Percentiles rank a stretch among this genome's conserved stretches.
Evolutionary conservation across 371 early-diverging fungal genomes (phyloP).

Genomic region (Capillidium heterosporum): DNA sequence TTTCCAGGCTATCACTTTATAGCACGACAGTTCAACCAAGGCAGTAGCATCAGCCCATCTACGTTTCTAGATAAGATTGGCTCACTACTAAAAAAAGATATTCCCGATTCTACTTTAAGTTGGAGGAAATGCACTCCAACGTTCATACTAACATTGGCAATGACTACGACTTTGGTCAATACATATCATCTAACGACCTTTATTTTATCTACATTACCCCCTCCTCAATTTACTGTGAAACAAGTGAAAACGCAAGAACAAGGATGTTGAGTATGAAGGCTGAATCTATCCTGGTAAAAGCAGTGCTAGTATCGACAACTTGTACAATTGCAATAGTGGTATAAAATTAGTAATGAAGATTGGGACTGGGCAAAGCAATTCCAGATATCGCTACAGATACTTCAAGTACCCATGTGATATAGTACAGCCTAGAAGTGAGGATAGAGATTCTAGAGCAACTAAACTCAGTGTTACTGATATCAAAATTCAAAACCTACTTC

Average conservation of each 20-base stretch:
- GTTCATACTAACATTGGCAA: background rate
- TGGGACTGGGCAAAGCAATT: background rate
- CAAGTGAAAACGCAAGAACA: background rate
- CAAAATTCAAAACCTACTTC: no score
- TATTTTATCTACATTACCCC: constrained; percentile 33
- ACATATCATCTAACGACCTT: constrained; percentile 10
- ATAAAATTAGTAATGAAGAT: no score
- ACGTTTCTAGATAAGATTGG: background rate
- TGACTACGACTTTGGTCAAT: background rate
- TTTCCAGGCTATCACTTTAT: background rate
- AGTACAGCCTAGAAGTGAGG: background rate
- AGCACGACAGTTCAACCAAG: background rate
- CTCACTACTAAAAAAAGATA: background rate
- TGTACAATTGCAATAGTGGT: background rate
- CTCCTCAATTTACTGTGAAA: constrained; percentile 12
- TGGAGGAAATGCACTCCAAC: background rate
- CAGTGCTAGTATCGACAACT: no score
- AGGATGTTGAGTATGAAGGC: no score
- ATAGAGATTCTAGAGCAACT: no score
- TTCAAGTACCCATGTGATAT: background rate
- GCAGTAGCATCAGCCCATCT: background rate
- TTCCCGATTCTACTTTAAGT: background rate
- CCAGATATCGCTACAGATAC: constrained; percentile 1
- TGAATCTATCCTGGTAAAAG: no score
- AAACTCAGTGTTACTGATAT: no score